Conservation (phyloP, 1,139 yeast species). For the Scheffersomyces stambukii region DNA sequence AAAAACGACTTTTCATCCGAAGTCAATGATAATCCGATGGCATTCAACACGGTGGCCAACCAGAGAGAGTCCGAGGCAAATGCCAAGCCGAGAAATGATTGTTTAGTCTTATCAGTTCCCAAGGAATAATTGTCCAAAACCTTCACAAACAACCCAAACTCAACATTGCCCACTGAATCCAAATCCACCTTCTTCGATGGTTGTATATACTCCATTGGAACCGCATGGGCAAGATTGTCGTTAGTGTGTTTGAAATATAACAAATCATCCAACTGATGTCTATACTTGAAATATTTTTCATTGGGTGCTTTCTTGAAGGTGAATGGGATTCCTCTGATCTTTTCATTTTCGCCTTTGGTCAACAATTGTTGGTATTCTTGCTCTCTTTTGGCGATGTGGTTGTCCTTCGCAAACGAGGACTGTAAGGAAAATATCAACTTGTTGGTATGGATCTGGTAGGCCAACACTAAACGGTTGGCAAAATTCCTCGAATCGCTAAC, state of each 20-base stretch:
- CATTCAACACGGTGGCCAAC: constrained; percentile 20
- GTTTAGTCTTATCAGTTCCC: constrained; percentile 22
- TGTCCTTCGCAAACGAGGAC: constrained; percentile 32
- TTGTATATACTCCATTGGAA: constrained; percentile 27
- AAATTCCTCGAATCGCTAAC: constrained; percentile 33
- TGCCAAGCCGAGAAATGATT: constrained; percentile 10
- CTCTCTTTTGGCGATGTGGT: constrained; percentile 16
- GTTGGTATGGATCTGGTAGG: constrained; percentile 29
- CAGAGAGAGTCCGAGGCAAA: constrained; percentile 21
- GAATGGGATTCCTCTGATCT: constrained; percentile 22
- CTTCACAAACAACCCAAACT: constrained; percentile 32
- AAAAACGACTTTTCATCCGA: constrained; percentile 19
- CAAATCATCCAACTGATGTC: constrained; percentile 24
- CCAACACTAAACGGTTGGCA: constrained; percentile 32
- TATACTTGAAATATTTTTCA: constrained; percentile 27
- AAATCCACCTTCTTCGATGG: constrained; percentile 15
- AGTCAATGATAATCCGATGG: constrained; percentile 24
- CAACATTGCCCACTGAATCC: constrained; percentile 21
- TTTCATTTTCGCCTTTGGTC: constrained; percentile 7
- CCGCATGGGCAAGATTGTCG: constrained; percentile 26
- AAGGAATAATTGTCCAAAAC: constrained; percentile 24
- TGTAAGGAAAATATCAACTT: constrained; percentile 30
- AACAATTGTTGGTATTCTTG: constrained; percentile 7
- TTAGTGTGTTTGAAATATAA: constrained; percentile 26
- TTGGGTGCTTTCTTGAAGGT: constrained; percentile 30